Percentiles rank a stretch among this genome's conserved stretches.
phyloP scores from a whole-genome alignment of 2,329 filamentous ascomycete genomes.

The Fusarium sp. region DNA sequence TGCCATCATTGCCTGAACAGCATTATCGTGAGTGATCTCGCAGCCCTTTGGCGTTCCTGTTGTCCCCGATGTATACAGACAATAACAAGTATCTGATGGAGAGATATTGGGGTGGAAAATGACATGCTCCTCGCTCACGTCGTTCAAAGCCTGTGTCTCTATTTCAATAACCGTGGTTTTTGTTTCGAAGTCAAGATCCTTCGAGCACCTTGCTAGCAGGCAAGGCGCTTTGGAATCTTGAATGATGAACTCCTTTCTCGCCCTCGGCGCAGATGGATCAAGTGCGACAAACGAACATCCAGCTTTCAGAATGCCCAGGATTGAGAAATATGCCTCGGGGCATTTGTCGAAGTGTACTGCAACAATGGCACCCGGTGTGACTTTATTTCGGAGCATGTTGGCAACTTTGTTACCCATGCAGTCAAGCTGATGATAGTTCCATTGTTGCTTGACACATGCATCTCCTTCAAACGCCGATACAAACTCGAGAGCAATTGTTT shows the following conservation, averaged over 20 bases:
- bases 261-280: constrained; percentile 77
- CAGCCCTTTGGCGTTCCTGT: constrained; percentile 90
- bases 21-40: constrained; percentile 88
- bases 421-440: constrained; percentile 82
- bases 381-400: constrained; percentile 66
- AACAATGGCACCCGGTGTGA: constrained; percentile 70
- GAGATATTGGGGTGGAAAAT: constrained; percentile 37
- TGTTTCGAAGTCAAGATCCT: constrained; percentile 50
- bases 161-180: constrained; percentile 50
- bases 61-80: constrained; percentile 88
- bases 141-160: constrained; percentile 48
- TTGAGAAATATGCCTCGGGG: constrained; percentile 84
- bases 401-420: constrained; percentile 78
- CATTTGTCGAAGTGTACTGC: constrained; percentile 88
- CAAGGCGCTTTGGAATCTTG: constrained; percentile 75
- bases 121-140: constrained; percentile 18
- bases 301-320: constrained; percentile 84
- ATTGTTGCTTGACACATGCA: constrained; percentile 62
- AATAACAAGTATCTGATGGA: constrained; percentile 77
- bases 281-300: constrained; percentile 86
- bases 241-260: constrained; percentile 82
- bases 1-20: constrained; percentile 88
- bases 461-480: constrained; percentile 65
- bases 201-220: constrained; percentile 65
- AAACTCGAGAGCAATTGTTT: constrained; percentile 80